phyloP scores from a whole-genome alignment of 495 filamentous ascomycete genomes.

The Lasiosphaeris hirsuta region DNA sequence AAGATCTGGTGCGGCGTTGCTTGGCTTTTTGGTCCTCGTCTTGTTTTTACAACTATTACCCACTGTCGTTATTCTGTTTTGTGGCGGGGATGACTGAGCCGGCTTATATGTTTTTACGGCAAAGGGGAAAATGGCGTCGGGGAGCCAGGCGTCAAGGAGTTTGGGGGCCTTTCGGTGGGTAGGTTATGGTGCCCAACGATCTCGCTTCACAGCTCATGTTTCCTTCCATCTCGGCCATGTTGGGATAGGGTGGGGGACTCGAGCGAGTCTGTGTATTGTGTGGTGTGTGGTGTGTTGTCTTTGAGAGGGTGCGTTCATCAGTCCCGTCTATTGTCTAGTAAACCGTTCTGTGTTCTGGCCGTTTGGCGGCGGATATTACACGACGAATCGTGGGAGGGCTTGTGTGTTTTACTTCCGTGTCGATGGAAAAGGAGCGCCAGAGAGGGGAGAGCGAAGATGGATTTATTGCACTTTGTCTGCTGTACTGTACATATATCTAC shows the following conservation, averaged over 20 bases:
- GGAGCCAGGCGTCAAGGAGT: no score
- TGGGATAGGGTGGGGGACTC: not conserved
- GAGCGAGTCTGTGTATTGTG: conserved; percentile 4
- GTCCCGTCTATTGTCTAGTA: not conserved
- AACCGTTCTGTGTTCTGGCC: not conserved
- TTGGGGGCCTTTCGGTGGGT: no score
- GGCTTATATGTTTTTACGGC: no score
- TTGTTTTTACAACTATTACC: not conserved
- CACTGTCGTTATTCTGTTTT: no score
- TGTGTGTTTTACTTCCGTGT: not conserved
- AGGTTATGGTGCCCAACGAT: no score
- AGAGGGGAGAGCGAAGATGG: not conserved
- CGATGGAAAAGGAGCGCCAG: not conserved
- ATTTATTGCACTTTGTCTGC: conserved; percentile 2
- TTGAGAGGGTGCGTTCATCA: not conserved
- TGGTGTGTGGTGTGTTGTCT: conserved; percentile 3
- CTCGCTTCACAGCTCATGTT: no score
- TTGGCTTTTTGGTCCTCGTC: conserved; percentile 16
- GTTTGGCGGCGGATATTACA: not conserved
- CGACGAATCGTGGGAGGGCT: no score
- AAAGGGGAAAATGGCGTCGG: no score
- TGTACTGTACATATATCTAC: conserved; percentile 8
- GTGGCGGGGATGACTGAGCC: no score
- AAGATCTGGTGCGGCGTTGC: not conserved
- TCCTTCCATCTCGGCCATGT: no score